Percentiles rank a stretch among this genome's conserved stretches.
phyloP scores from a whole-genome alignment of 2,329 filamentous ascomycete species.

The Fusarium agapanthi region DNA sequence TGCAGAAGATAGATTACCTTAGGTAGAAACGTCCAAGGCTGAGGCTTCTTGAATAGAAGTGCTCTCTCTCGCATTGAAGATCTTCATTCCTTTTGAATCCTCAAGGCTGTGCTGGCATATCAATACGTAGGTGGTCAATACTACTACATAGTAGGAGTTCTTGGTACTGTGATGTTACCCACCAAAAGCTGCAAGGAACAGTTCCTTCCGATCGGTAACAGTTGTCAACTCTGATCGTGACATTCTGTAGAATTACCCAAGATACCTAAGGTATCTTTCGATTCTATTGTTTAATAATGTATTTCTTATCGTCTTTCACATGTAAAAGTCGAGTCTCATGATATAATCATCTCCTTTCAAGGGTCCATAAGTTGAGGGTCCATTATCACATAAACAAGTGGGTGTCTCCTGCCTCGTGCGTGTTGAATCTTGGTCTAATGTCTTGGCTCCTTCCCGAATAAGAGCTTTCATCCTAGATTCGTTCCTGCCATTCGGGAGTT shows the following conservation, averaged over 20 bases:
- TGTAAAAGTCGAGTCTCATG: not conserved
- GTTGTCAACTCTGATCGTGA: not conserved
- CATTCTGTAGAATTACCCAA: not conserved
- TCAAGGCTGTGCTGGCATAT: not conserved
- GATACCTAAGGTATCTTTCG: not conserved
- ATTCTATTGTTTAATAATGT: not conserved
- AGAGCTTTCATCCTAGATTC: not conserved
- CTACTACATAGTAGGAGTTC: not conserved
- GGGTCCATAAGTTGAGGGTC: conserved; percentile 10
- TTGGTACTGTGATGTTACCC: not conserved
- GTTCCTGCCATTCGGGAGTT: conserved; percentile 13
- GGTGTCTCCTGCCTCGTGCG: not conserved
- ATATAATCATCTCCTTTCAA: not conserved
- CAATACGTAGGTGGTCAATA: not conserved
- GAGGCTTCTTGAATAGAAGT: not conserved
- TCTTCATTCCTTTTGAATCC: not conserved
- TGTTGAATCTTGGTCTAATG: not conserved
- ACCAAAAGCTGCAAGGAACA: not conserved
- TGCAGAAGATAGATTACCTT: not conserved
- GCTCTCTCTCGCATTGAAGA: not conserved
- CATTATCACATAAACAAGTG: conserved; percentile 37
- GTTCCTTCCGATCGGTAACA: not conserved
- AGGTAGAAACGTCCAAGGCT: not conserved
- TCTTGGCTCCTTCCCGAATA: conserved; percentile 33
- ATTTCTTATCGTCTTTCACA: not conserved